Evolutionary conservation across 441 rosid genomes (phyloP).

Genomic region (Pelargonium cotyledonis): DNA sequence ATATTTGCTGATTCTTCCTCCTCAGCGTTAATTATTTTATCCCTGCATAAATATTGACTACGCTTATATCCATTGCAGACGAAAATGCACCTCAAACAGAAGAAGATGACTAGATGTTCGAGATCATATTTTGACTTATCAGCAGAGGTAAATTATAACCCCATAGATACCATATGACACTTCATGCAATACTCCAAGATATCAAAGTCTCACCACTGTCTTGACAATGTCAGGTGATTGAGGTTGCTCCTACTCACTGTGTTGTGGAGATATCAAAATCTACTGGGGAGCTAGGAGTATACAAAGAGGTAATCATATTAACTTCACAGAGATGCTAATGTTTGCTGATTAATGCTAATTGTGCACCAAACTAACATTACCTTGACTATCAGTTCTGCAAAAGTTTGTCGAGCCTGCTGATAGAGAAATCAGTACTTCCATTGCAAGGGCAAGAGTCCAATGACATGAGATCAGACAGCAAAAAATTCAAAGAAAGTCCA

Average conservation of each 20-base stretch:
- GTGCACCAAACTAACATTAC: slow-evolving; percentile 13
- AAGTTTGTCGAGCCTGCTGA: slow-evolving; percentile 62
- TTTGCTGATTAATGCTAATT: slow-evolving; percentile 5
- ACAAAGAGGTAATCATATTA: slow-evolving; percentile 50
- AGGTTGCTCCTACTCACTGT: slow-evolving; percentile 79
- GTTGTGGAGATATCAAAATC: slow-evolving; percentile 82
- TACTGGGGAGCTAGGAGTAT: slow-evolving; percentile 58
- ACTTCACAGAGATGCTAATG: background rate
- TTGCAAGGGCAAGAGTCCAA: slow-evolving; percentile 22
- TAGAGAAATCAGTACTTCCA: slow-evolving; percentile 34
- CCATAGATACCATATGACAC: background rate
- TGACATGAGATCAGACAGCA: slow-evolving; percentile 13
- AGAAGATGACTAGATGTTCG: slow-evolving; percentile 41
- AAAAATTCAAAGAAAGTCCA: slow-evolving; percentile 21
- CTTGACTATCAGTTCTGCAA: slow-evolving; percentile 63
- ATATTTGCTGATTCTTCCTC: slow-evolving; percentile 11
- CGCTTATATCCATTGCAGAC: slow-evolving; percentile 34
- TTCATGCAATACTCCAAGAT: slow-evolving; percentile 11
- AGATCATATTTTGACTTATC: slow-evolving; percentile 63
- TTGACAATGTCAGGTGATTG: slow-evolving; percentile 44
- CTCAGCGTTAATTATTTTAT: background rate
- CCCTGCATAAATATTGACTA: background rate
- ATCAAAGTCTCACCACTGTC: background rate
- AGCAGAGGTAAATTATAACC: slow-evolving; percentile 51
- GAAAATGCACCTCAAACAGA: slow-evolving; percentile 62